Percentiles rank a stretch among this genome's conserved stretches.
Conservation (phyloP, 1,284 basidiomycete genomes). For the Cutaneotrichosporon cavernicola region DNA sequence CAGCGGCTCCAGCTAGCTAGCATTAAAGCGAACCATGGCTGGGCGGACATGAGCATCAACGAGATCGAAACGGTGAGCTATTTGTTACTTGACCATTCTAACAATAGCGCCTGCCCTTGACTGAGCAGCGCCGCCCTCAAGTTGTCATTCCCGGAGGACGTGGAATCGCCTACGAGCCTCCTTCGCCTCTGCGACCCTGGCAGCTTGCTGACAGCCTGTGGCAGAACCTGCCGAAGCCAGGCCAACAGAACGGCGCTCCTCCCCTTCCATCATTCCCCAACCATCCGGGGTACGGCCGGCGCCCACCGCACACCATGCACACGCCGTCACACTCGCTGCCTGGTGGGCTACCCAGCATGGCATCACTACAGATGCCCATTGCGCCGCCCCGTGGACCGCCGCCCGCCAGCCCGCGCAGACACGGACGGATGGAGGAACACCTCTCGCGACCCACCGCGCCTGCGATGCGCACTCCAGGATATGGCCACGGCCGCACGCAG, state of each 20-base stretch:
- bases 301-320: constrained; percentile 17
- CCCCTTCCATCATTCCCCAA: not conserved
- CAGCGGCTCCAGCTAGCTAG: constrained; percentile 49
- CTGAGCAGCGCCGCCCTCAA: constrained; percentile 20
- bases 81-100: not conserved
- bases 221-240: constrained; percentile 49
- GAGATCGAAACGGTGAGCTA: constrained; percentile 47
- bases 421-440: constrained; percentile 24
- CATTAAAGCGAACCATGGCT: constrained; percentile 48
- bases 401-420: constrained; percentile 12
- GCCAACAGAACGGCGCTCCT: constrained; percentile 9
- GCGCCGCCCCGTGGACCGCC: constrained; percentile 1
- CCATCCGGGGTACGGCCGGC: constrained; percentile 9
- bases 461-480: constrained; percentile 10
- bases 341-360: constrained; percentile 19
- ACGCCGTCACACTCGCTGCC: constrained; percentile 25
- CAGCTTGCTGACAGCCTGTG: constrained; percentile 48
- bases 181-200: constrained; percentile 49
- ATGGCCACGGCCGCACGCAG: not conserved
- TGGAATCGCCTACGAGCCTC: constrained; percentile 39
- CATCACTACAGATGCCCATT: constrained; percentile 9
- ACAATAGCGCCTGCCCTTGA: constrained; percentile 24
- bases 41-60: constrained; percentile 47
- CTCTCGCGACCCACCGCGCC: constrained; percentile 19
- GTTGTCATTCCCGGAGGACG: constrained; percentile 22